Conservation (phyloP, 225 moss, liverwort and hornwort species). For the Thuidium tamariscinum region DNA sequence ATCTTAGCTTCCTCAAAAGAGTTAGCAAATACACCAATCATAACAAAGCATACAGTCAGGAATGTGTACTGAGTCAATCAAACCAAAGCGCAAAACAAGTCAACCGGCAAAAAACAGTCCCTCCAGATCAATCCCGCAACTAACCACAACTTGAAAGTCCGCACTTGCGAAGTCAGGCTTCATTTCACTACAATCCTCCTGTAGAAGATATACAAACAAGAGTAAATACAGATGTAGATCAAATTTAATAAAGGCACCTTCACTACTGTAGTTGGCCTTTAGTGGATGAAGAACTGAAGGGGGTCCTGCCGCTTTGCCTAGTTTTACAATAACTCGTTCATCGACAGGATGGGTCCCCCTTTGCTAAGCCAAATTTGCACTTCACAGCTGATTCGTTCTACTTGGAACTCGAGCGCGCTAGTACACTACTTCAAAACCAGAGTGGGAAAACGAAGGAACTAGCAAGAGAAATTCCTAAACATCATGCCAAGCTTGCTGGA, state of each 20-base stretch:
- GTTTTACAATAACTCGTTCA: slow-evolving; percentile 41
- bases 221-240: slow-evolving; percentile 47
- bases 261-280: slow-evolving; percentile 1
- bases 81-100: background rate
- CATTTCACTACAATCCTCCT: slow-evolving; percentile 27
- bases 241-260: slow-evolving; percentile 19
- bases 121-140: background rate
- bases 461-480: slow-evolving; percentile 12
- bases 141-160: background rate
- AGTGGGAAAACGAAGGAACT: slow-evolving; percentile 9
- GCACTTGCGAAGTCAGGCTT: slow-evolving; percentile 10
- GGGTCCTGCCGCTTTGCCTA: slow-evolving; percentile 20
- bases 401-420: slow-evolving; percentile 1
- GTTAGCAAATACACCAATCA: background rate
- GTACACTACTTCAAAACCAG: slow-evolving; percentile 22
- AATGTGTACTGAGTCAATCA: background rate
- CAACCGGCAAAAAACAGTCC: background rate
- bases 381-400: slow-evolving; percentile 21
- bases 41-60: background rate
- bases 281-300: slow-evolving; percentile 23
- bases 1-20: background rate
- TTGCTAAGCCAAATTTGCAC: slow-evolving; percentile 18
- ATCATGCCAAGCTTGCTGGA: slow-evolving; percentile 16
- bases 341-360: slow-evolving; percentile 11
- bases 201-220: slow-evolving; percentile 32